Conservation (phyloP, 768 basidiomycete species). For the Mycena chlorophos region DNA sequence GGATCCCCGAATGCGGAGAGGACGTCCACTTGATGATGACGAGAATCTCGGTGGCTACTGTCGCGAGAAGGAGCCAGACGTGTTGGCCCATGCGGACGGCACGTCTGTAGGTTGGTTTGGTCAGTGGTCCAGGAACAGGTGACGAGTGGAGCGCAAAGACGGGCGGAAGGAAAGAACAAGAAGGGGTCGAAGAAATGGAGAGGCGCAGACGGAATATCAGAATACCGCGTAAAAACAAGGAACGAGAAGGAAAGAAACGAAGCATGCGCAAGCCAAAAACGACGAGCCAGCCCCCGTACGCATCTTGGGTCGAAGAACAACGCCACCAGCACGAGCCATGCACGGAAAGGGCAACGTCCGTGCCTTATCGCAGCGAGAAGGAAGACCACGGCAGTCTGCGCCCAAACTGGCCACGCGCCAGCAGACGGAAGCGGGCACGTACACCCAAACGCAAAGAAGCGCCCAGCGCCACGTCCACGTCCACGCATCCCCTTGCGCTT, state of each 20-base stretch:
- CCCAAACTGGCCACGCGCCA: too few relatives aligned
- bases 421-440: too few relatives aligned
- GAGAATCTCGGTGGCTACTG: slow-evolving; percentile 79
- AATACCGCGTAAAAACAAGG: not conserved
- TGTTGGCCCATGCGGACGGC: slow-evolving; percentile 91
- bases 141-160: slow-evolving; percentile 1
- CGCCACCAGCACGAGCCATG: too few relatives aligned
- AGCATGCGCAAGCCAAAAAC: not conserved
- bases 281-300: too few relatives aligned
- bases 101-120: slow-evolving; percentile 44
- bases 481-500: too few relatives aligned
- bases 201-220: not conserved
- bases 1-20: slow-evolving; percentile 42
- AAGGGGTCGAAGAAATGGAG: not conserved
- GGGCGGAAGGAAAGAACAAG: not conserved
- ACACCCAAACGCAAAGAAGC: too few relatives aligned
- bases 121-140: slow-evolving; percentile 1
- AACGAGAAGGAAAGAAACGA: not conserved
- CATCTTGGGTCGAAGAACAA: too few relatives aligned
- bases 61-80: slow-evolving; percentile 83
- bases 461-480: too few relatives aligned
- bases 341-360: not conserved
- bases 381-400: too few relatives aligned
- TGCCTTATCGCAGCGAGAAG: not conserved
- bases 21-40: slow-evolving; percentile 80